These are phyloP conservation scores for Pistacia integerrima DNA, from an alignment of 345 rosid genomes.

Conservation along the genomic window DNA sequence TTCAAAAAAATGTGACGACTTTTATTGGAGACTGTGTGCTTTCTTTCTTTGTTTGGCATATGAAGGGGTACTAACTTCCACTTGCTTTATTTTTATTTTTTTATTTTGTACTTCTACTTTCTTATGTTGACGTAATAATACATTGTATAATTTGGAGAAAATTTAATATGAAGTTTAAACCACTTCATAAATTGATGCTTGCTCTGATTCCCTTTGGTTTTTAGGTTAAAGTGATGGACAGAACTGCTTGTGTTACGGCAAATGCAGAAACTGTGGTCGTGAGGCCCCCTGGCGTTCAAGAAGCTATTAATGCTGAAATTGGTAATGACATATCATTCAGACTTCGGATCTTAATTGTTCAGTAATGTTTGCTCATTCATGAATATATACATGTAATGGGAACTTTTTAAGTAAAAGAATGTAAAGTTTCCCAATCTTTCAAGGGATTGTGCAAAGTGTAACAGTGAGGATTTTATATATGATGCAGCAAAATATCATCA, in stretches of 20 bases:
- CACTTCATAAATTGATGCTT: not conserved
- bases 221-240: constrained; percentile 85
- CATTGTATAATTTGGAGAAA: not conserved
- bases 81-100: too few relatives aligned
- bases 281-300: constrained; percentile 83
- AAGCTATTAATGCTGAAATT: constrained; percentile 72
- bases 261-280: constrained; percentile 80
- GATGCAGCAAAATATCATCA: constrained; percentile 53
- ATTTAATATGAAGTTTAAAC: not conserved
- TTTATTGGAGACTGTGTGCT: too few relatives aligned
- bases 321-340: constrained; percentile 37
- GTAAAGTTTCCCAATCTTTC: not conserved
- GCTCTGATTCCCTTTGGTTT: constrained; percentile 11
- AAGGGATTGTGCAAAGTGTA: not conserved
- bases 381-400: not conserved
- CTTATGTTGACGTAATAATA: too few relatives aligned
- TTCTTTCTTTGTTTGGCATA: too few relatives aligned
- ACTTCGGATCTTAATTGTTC: not conserved
- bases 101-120: too few relatives aligned
- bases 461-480: not conserved
- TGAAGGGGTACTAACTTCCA: too few relatives aligned
- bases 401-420: not conserved
- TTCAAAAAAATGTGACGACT: too few relatives aligned
- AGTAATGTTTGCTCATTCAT: not conserved
- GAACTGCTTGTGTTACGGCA: constrained; percentile 74